phyloP scores from a whole-genome alignment of 805 yeast species.

The Teunomyces lycoperdinae region DNA sequence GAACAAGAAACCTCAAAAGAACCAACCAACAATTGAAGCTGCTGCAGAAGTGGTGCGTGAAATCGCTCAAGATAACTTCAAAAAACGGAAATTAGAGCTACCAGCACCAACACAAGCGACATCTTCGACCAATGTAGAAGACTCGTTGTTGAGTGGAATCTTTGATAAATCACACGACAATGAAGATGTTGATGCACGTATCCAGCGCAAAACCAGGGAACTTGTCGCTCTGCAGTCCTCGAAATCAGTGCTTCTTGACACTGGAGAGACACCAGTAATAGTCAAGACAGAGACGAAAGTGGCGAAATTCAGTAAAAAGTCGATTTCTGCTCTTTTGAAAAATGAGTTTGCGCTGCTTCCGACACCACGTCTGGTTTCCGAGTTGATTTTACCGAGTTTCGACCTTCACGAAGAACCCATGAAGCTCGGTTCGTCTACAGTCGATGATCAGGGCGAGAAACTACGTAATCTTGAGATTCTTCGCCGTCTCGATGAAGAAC shows the following conservation, averaged over 20 bases:
- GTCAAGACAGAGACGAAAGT: slow-evolving; percentile 2
- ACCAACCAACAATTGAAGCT: slow-evolving; percentile 19
- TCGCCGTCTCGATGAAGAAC: slow-evolving; percentile 25
- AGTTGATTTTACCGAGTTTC: slow-evolving; percentile 30
- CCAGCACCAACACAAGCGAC: slow-evolving; percentile 18
- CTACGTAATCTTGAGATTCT: slow-evolving; percentile 20
- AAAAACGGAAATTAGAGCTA: slow-evolving; percentile 25
- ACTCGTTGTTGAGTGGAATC: not conserved
- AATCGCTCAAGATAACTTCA: slow-evolving; percentile 18
- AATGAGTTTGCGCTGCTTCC: slow-evolving; percentile 28
- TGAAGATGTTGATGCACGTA: slow-evolving; percentile 29
- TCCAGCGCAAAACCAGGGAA: slow-evolving; percentile 31
- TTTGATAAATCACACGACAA: slow-evolving; percentile 5
- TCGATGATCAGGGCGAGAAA: slow-evolving; percentile 23
- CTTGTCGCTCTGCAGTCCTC: slow-evolving; percentile 27
- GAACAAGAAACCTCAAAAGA: slow-evolving; percentile 26
- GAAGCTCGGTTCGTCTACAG: not conserved
- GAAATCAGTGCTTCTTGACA: slow-evolving; percentile 31
- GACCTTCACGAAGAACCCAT: slow-evolving; percentile 18
- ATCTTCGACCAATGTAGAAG: not conserved
- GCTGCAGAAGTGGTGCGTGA: slow-evolving; percentile 22
- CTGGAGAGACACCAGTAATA: slow-evolving; percentile 2
- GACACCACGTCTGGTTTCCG: slow-evolving; percentile 36
- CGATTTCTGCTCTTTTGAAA: slow-evolving; percentile 7
- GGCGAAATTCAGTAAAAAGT: slow-evolving; percentile 8